Evolutionary conservation across 1,284 basidiomycete species (phyloP), one percentile per base, ranked within the genome.

Genomic region (Fomitopsis betulina): DNA sequence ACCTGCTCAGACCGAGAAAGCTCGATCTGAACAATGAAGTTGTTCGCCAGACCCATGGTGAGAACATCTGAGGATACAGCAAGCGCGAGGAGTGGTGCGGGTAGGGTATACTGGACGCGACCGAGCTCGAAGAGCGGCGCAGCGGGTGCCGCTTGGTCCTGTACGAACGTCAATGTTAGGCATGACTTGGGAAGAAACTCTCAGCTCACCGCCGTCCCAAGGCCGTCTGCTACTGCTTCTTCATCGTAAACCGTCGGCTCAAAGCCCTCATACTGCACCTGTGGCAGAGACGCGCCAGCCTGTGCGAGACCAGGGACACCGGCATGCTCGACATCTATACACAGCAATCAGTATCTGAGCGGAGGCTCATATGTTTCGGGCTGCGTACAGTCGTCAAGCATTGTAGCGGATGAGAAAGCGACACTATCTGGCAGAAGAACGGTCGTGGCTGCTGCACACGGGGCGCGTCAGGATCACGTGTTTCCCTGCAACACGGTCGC

Each of bases 241-340:
- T 83, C 78, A 52, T 81, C 80, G 62, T 81, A 80, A 4, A 84
- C 80, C 25, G 85, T 85, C 23, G 83, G 82, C 72, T 96, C 94
- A 67, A 94, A 96, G 12, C 93, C 94, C 69, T 96, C 89, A 67
- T 91, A 94, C 56, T 89, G 84, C 35, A 94, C 74, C 43, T 84
- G 73, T 5, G 83, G 80, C 23, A 84, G 72, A 1, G 82, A 79
- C 50, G 74, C 72, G 2, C 73, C 67, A 47, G 72, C 69, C 53
- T 75, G 73, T 15, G 71, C 62, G 8, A 74, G 72, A 45, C 70
- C 71, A 17, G 85, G 79, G 15, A 83, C 80, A 25, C 82, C 77
- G 35, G 91, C 79, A 70, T 95, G 93, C 71, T 95, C 91, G 67
- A 96, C 91, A 72, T 92, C 93, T 95, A 67, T n/a, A n/a, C 12